A percentile compares a stretch with the other conserved stretches of the same genome.
Evolutionary conservation across 169 alveolate genomes (phyloP).

Genomic region (Cryptosporidium sp.): DNA sequence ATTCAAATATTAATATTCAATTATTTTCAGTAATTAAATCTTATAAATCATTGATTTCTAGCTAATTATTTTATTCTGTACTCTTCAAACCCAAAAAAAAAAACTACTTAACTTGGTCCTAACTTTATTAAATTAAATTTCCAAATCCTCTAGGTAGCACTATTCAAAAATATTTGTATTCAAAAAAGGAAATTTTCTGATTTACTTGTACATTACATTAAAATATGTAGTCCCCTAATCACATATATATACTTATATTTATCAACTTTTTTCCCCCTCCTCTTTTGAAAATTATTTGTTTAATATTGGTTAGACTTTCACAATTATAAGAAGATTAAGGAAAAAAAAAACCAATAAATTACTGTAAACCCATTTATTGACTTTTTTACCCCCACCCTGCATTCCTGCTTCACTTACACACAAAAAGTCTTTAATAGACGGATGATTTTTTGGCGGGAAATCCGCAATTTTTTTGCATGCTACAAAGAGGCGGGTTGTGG

Average conservation of each 20-base stretch:
- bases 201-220: neutral
- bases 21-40: neutral
- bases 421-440: slow-evolving; percentile 18
- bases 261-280: neutral
- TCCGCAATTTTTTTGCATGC: neutral
- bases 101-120: neutral
- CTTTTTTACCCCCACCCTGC: neutral
- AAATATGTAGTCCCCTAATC: neutral
- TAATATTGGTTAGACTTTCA: neutral
- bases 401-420: slow-evolving; percentile 4
- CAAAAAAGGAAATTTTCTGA: neutral
- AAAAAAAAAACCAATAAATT: neutral
- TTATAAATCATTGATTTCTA: no score
- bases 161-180: neutral
- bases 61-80: no score
- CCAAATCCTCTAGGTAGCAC: neutral
- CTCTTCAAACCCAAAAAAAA: neutral
- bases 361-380: neutral
- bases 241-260: no score
- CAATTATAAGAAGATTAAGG: neutral
- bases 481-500: neutral
- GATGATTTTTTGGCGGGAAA: neutral
- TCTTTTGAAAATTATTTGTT: neutral
- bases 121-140: no score
- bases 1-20: no score